Conservation (phyloP, 2,329 filamentous ascomycete species). For the Alternaria metachromatica region DNA sequence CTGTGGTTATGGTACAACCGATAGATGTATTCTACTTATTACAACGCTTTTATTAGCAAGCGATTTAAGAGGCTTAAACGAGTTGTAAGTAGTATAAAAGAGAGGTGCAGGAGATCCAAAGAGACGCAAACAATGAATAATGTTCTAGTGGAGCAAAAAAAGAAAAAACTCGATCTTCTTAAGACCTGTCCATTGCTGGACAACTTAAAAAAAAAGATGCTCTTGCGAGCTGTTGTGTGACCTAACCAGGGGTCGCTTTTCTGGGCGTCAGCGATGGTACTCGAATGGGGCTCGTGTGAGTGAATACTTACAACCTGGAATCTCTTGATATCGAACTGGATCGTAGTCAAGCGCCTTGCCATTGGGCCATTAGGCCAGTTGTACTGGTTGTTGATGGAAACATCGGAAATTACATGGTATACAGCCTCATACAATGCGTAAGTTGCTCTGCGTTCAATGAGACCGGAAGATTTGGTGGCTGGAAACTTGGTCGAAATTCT, state of each 20-base stretch:
- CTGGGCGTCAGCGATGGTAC: neutral
- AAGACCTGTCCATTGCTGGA: no score
- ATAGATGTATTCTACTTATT: no score
- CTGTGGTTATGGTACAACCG: no score
- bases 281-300: neutral
- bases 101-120: no score
- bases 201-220: neutral
- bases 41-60: no score
- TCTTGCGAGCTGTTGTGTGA: neutral
- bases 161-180: no score
- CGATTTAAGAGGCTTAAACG: no score
- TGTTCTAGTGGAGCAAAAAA: no score
- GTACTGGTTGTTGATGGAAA: constrained; percentile 1
- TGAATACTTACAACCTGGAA: constrained; percentile 28
- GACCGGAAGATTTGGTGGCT: neutral
- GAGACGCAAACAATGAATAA: no score
- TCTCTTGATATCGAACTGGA: constrained; percentile 34
- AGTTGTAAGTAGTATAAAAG: no score
- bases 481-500: neutral
- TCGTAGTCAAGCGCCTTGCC: constrained; percentile 66
- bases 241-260: constrained; percentile 27
- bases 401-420: fast-evolving
- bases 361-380: constrained; percentile 58
- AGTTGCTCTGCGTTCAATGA: neutral
- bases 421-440: neutral